Base-by-base conservation (phyloP, 345 rosid genomes). In the Atalantia buxifolia region DNA sequence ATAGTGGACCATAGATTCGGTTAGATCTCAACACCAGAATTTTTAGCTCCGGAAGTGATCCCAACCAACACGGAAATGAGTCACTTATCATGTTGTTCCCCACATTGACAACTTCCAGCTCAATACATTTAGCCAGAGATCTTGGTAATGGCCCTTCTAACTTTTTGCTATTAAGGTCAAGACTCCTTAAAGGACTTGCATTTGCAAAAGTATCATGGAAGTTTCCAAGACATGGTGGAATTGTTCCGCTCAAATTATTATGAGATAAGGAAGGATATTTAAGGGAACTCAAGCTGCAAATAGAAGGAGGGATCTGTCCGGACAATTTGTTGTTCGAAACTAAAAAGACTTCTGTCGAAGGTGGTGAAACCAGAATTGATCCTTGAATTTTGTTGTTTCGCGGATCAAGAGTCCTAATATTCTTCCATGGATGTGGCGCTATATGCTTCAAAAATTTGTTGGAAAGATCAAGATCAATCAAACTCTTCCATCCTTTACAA, bases 31-130 rank as follows among this genome's bases (percentile, higher is more conserved):
- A 9, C 4, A 50, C 18, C 0, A 27, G 1, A 33, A 66, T 7
- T 38, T 0, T 0, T 2, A 81, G 64, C 2, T 12, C 9, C 19
- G 75, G 71, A 50, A 38, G 78, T 0, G 60, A 38, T 33, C 66
- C 69, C 70, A 31, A 31, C 33, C 33, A 31, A 31, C 33, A 83
- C 0, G 82, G 84, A 64, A 82, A 85, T 4, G 55, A 16, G 68
- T 76, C 80, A 4, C 13, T 80, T 13, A 83, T 69, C 18, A 4
- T 24, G 62, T 85, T 82, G 42, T 71, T 63, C 13, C 80, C 79
- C 0, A 83, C 6, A 63, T 78, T 36, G 2, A 85, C 45, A 4
- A 2, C 0, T 24, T 9, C 6, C 71, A 83, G 33, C 1, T 50
- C 16, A 5, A 22, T 36, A 27, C 86, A 82, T 13, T 80, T 74